Conservation (phyloP, 2,329 filamentous ascomycete species). For the Corinectria fuckeliana region DNA sequence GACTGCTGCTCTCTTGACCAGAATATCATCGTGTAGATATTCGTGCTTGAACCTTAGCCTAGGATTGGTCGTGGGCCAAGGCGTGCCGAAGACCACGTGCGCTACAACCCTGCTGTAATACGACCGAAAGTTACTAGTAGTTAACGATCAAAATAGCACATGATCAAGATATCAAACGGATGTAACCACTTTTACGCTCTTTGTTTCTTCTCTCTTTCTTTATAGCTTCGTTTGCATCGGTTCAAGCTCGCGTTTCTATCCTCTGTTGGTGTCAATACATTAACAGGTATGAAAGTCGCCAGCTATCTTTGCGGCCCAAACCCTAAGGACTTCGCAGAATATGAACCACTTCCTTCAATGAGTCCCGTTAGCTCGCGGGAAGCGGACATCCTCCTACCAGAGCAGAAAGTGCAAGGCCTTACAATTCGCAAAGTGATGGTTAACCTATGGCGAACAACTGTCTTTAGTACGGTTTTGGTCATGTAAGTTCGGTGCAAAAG, state of each 20-base stretch:
- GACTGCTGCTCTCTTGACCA: too few relatives aligned
- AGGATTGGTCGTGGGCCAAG: constrained; percentile 23
- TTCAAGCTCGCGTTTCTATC: neutral
- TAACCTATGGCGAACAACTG: constrained; percentile 1
- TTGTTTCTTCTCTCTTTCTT: constrained; percentile 7
- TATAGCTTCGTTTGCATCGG: fast-evolving
- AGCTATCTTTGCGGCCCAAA: constrained; percentile 20
- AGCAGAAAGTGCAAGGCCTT: neutral
- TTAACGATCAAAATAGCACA: constrained; percentile 13
- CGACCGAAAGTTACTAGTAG: constrained; percentile 20
- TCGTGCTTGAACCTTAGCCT: constrained; percentile 23
- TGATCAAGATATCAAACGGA: constrained; percentile 9
- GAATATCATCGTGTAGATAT: too few relatives aligned
- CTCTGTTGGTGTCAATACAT: neutral
- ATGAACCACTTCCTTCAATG: constrained; percentile 17
- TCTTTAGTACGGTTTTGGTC: constrained; percentile 6
- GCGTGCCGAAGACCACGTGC: constrained; percentile 31
- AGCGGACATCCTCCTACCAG: neutral
- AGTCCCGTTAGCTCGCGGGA: neutral
- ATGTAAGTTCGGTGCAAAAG: constrained; percentile 17
- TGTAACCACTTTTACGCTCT: neutral
- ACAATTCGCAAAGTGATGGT: neutral
- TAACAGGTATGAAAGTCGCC: constrained; percentile 10
- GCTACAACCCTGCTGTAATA: constrained; percentile 26
- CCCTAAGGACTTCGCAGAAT: constrained; percentile 20